Conservation (phyloP, 805 yeast genomes). For the Wickerhamomyces chaumierensis region DNA sequence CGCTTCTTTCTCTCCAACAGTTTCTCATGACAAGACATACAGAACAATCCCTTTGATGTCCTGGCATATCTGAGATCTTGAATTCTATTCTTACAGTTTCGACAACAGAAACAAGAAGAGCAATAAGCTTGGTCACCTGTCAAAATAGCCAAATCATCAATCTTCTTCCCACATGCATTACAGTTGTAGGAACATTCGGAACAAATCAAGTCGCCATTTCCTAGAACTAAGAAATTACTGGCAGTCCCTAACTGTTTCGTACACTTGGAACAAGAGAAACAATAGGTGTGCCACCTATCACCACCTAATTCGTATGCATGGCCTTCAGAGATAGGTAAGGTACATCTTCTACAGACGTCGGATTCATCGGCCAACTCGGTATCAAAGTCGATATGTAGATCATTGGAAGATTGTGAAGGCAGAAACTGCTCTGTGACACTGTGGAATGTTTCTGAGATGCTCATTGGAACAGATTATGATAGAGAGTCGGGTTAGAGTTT, state of each 20-base stretch:
- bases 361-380: slow-evolving; percentile 8
- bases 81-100: slow-evolving; percentile 75
- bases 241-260: slow-evolving; percentile 68
- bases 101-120: slow-evolving; percentile 79
- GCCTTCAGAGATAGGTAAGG: slow-evolving; percentile 63
- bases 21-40: slow-evolving; percentile 86
- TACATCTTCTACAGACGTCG: slow-evolving; percentile 31
- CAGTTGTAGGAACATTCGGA: slow-evolving; percentile 89
- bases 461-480: not conserved
- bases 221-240: slow-evolving; percentile 82
- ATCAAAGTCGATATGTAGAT: not conserved
- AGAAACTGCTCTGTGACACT: not conserved
- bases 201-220: slow-evolving; percentile 87
- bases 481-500: too few relatives aligned
- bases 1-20: slow-evolving; percentile 65
- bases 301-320: slow-evolving; percentile 93
- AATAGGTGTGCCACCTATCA: slow-evolving; percentile 90
- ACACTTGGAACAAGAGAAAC: slow-evolving; percentile 87
- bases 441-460: not conserved
- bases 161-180: slow-evolving; percentile 72
- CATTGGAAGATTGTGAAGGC: not conserved
- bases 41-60: slow-evolving; percentile 84
- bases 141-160: slow-evolving; percentile 85
- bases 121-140: slow-evolving; percentile 96
- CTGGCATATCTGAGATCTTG: slow-evolving; percentile 87